A percentile compares a stretch with the other conserved stretches of the same genome.
phyloP scores from a whole-genome alignment of 2,329 filamentous ascomycete genomes.

The Plectosphaerella plurivora region DNA sequence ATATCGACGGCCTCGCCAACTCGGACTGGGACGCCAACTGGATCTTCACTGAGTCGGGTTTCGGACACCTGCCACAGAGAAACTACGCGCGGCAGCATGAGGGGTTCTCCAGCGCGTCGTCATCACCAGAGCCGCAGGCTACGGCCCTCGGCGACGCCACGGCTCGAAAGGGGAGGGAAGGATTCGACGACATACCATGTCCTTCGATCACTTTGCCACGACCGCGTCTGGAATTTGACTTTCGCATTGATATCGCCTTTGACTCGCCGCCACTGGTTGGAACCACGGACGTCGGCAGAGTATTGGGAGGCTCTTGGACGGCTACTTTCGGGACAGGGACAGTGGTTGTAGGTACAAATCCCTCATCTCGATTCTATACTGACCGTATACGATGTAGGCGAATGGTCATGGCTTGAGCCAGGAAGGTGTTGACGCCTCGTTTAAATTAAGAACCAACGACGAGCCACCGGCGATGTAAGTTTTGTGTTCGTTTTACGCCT shows the following conservation, averaged over 20 bases:
- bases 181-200: slow-evolving; percentile 21
- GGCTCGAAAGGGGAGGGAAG: background rate
- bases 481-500: slow-evolving; percentile 11
- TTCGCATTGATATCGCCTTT: slow-evolving; percentile 36
- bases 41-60: no score
- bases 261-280: background rate
- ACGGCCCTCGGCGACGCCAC: background rate
- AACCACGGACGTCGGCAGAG: slow-evolving; percentile 40
- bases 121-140: background rate
- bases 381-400: background rate
- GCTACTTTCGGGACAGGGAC: slow-evolving; percentile 44
- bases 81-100: background rate
- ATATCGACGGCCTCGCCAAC: background rate
- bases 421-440: slow-evolving; percentile 20
- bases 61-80: background rate
- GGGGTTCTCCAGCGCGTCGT: no score
- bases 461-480: slow-evolving; percentile 11
- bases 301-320: slow-evolving; percentile 40
- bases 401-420: background rate
- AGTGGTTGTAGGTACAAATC: slow-evolving; percentile 30
- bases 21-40: background rate
- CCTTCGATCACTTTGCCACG: slow-evolving; percentile 36
- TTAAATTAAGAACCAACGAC: slow-evolving; percentile 41
- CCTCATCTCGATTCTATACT: slow-evolving; percentile 2
- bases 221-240: slow-evolving; percentile 41